Evolutionary conservation across 1,139 yeast genomes (phyloP), one percentile per base, ranked within the genome.

Genomic region (Geotrichum citri-aurantii): DNA sequence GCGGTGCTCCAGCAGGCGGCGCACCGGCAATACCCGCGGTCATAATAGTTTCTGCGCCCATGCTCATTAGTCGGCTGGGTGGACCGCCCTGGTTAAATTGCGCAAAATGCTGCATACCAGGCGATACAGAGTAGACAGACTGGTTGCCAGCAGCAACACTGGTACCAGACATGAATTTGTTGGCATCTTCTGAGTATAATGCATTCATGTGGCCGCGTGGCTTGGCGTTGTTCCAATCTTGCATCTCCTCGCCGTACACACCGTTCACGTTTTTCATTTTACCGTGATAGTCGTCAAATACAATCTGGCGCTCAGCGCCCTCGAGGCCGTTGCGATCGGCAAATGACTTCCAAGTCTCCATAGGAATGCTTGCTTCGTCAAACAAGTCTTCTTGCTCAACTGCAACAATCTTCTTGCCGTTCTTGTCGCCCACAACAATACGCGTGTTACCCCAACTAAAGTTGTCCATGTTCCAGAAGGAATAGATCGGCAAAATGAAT

Each of bases 361-460:
- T 60, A 6, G 74, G 74, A 29, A 74, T 69, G 6, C 62, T 55
- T 3, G 62, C 60, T 42, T 33, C 47, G 42, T 48, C 60, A 50
- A 55, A 58, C 2, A 8, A 14, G 2, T 50, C 52, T n/a, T 77
- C 78, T 60, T 75, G 79, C 23, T 67, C 69, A n/a, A 71, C 65
- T 17, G 71, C 65, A 12, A 75, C 64, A 31, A 75, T 65, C 59
- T 67, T 60, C 64, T 71, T 67, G 57, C 73, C 71, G 50, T 78
- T 77, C 63, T 74, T 74, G 58, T 75, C 79, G 17, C 77, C 78
- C 42, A 70, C 65, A 12, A 75, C 78, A 55, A 76, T 71, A 53
- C 79, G 75, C n/a, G 79, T 75, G 63, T 70, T 73, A 63, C 79
- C 79, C 79, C 79, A 75, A 1, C 77, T 72, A 69, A 75, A 75